Conservation (phyloP, 306 rosid species). For the Spatholobus suberectus region DNA sequence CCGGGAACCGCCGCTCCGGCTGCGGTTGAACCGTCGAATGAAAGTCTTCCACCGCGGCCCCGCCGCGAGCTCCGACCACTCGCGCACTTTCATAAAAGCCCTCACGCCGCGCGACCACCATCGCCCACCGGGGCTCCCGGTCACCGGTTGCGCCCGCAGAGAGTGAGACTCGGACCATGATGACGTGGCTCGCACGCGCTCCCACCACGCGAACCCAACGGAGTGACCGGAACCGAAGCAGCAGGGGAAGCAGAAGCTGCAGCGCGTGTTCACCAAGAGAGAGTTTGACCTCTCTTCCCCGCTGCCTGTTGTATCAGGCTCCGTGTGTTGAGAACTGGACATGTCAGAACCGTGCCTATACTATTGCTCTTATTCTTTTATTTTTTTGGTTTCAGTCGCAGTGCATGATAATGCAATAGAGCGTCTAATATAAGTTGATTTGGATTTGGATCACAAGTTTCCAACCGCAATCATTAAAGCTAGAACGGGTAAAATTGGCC, state of each 20-base stretch:
- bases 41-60: slow-evolving; percentile 98
- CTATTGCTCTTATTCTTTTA: not conserved
- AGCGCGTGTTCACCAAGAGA: slow-evolving; percentile 49
- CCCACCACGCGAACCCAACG: slow-evolving; percentile 69
- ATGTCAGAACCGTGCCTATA: not conserved
- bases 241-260: slow-evolving; percentile 72
- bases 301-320: slow-evolving; percentile 42
- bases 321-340: not conserved
- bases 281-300: slow-evolving; percentile 49
- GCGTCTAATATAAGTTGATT: not conserved
- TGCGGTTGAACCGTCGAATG: slow-evolving; percentile 79
- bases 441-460: not conserved
- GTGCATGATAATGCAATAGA: not conserved
- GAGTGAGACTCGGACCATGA: slow-evolving; percentile 41
- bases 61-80: slow-evolving; percentile 94
- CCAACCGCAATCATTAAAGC: not conserved
- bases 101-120: slow-evolving; percentile 70
- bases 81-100: slow-evolving; percentile 71
- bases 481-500: too few species aligned
- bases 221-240: slow-evolving; percentile 59
- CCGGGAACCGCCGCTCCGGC: slow-evolving; percentile 48
- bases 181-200: slow-evolving; percentile 51
- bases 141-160: not conserved
- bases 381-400: not conserved
- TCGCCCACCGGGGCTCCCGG: slow-evolving; percentile 38